These are phyloP conservation scores for Thielaviopsis populi DNA, from an alignment of 2,329 filamentous ascomycete species.

Conservation along the genomic window DNA sequence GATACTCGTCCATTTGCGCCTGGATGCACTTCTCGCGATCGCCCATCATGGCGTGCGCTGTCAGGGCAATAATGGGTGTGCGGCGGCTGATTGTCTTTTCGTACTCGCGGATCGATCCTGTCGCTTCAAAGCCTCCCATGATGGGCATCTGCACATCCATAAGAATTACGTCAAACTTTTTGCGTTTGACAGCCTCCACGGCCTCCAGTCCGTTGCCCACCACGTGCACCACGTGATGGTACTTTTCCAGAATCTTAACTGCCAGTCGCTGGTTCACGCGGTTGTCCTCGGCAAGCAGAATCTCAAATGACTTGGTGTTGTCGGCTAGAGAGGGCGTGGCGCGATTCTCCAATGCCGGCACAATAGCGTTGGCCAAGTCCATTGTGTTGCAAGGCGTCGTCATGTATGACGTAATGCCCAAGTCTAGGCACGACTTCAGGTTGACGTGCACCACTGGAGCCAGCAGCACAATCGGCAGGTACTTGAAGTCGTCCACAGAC, in stretches of 20 bases:
- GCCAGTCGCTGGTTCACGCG: constrained; percentile 91
- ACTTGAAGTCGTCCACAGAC: constrained; percentile 89
- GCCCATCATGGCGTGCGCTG: constrained; percentile 96
- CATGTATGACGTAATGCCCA: constrained; percentile 98
- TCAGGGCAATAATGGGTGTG: constrained; percentile 91
- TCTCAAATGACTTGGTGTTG: constrained; percentile 89
- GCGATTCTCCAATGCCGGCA: constrained; percentile 84
- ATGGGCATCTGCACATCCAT: constrained; percentile 99
- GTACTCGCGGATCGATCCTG: constrained; percentile 89
- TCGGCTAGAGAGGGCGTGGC: constrained; percentile 84
- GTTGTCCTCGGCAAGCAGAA: constrained; percentile 91
- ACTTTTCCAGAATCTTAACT: constrained; percentile 94
- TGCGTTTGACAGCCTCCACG: constrained; percentile 79
- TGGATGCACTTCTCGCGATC: constrained; percentile 97
- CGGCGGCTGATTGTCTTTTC: constrained; percentile 68
- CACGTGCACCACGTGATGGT: constrained; percentile 82
- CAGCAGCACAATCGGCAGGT: constrained; percentile 85
- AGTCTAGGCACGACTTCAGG: constrained; percentile 81
- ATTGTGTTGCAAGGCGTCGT: constrained; percentile 90
- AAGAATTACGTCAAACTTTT: constrained; percentile 87
- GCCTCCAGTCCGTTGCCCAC: constrained; percentile 92
- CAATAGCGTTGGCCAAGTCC: constrained; percentile 89
- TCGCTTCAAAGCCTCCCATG: constrained; percentile 97
- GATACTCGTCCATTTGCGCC: constrained; percentile 97
- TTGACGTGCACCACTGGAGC: constrained; percentile 81